phyloP scores from a whole-genome alignment of 2,329 filamentous ascomycete genomes.

The Pezicula neosporulosa region DNA sequence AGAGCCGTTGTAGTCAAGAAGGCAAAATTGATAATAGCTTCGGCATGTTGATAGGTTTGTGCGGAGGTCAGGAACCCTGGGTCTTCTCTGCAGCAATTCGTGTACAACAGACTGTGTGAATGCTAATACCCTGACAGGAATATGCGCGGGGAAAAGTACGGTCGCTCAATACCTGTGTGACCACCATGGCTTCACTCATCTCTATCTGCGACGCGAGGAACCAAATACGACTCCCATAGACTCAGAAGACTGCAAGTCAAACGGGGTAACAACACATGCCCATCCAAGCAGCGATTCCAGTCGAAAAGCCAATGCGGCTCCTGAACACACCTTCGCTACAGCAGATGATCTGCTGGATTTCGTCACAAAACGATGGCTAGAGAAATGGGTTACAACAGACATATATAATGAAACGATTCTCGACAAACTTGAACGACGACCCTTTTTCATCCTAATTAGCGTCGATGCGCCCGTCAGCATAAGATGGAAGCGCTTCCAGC shows the following conservation, averaged over 20 bases:
- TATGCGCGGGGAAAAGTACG: conserved; percentile 89
- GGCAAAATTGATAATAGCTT: conserved; percentile 7
- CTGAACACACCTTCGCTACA: conserved; percentile 49
- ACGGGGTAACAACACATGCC: conserved; percentile 4
- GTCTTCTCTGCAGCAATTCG: neutral
- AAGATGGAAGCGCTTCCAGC: conserved; percentile 76
- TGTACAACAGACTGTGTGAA: neutral
- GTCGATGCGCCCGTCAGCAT: conserved; percentile 85
- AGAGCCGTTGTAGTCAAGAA: too few species aligned
- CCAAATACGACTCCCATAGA: neutral
- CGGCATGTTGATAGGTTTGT: conserved; percentile 72
- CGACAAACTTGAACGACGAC: conserved; percentile 72
- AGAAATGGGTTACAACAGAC: conserved; percentile 82
- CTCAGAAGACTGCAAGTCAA: neutral
- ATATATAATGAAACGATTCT: conserved; percentile 71
- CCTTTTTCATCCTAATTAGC: conserved; percentile 90
- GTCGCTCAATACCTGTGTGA: conserved; percentile 85
- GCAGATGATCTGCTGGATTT: conserved; percentile 73
- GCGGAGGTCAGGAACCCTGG: conserved; percentile 53
- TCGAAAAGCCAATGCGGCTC: neutral
- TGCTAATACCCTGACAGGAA: conserved; percentile 52
- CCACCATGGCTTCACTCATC: conserved; percentile 74
- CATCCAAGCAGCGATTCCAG: conserved; percentile 7
- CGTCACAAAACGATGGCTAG: conserved; percentile 80
- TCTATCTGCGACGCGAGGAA: conserved; percentile 49